These are phyloP conservation scores for Lasiosphaeria miniovina DNA, from an alignment of 495 filamentous ascomycete species.

Conservation along the genomic window DNA sequence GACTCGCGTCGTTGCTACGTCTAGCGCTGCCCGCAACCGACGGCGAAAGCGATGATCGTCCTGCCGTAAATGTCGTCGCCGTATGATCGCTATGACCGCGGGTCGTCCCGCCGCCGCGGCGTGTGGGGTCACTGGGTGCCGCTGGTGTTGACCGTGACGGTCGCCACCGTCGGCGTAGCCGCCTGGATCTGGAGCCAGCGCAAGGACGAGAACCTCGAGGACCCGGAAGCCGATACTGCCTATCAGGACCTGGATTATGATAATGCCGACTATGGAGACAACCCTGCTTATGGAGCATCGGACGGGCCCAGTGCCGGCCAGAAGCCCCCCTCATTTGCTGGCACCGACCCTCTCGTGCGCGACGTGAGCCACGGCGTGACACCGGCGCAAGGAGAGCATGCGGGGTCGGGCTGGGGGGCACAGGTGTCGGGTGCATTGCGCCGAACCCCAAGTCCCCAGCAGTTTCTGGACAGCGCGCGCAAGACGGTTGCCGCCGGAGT, in stretches of 20 bases:
- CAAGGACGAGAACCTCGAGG: constrained; percentile 53
- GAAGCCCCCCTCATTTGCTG: constrained; percentile 38
- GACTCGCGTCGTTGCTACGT: background rate
- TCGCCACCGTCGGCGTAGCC: constrained; percentile 77
- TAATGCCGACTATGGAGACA: constrained; percentile 48
- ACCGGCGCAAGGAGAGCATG: constrained; percentile 43
- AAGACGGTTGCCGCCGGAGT: constrained; percentile 74
- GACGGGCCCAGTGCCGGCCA: constrained; percentile 25
- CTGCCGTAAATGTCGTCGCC: constrained; percentile 67
- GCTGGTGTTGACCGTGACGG: constrained; percentile 75
- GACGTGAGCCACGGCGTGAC: constrained; percentile 35
- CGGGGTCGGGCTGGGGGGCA: constrained; percentile 60
- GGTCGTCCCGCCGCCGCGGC: constrained; percentile 62
- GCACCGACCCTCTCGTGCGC: constrained; percentile 31
- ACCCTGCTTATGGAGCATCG: constrained; percentile 50
- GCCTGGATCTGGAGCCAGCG: constrained; percentile 94
- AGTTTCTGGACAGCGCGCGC: constrained; percentile 76
- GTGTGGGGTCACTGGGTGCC: constrained; percentile 82
- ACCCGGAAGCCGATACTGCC: constrained; percentile 30
- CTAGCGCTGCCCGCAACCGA: constrained; percentile 1
- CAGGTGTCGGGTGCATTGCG: constrained; percentile 80
- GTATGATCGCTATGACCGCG: constrained; percentile 64
- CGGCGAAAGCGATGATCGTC: constrained; percentile 28
- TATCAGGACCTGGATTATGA: constrained; percentile 48
- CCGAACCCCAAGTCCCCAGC: constrained; percentile 84